These are phyloP conservation scores for Talaromyces sp. DNA, from an alignment of 2,329 filamentous ascomycete species.

Conservation along the genomic window DNA sequence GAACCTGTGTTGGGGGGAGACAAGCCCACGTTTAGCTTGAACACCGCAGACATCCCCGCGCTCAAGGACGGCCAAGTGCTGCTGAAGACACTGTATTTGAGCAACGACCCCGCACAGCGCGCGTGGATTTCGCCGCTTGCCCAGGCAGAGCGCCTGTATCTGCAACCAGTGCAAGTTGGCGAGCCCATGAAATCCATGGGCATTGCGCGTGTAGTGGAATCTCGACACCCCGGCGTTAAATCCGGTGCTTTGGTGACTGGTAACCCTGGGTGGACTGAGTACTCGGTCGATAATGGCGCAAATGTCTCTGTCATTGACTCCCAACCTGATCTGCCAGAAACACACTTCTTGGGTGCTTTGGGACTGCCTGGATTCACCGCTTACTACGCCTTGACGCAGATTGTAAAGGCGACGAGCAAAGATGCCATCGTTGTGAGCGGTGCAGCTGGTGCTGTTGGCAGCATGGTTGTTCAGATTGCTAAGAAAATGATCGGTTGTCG, in stretches of 20 bases:
- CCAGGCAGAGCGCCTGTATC: not conserved
- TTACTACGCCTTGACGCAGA: slow-evolving; percentile 10
- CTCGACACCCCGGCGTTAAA: not conserved
- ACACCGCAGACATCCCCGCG: not conserved
- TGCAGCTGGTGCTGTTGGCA: slow-evolving; percentile 11
- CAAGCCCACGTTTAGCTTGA: not conserved
- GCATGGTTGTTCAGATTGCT: slow-evolving; percentile 11
- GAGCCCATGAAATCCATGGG: not conserved
- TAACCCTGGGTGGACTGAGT: not conserved
- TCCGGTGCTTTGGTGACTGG: not conserved
- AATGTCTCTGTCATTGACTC: not conserved
- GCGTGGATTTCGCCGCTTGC: not conserved
- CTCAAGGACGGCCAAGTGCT: not conserved
- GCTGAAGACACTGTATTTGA: not conserved
- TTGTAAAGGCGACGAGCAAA: not conserved
- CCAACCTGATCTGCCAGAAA: not conserved
- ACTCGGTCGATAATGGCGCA: not conserved
- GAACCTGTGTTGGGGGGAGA: not conserved
- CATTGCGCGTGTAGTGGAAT: not conserved
- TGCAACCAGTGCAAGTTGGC: not conserved
- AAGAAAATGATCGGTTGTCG: slow-evolving; percentile 7
- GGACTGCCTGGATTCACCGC: slow-evolving; percentile 11
- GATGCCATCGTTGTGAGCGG: slow-evolving; percentile 11
- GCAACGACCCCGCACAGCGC: slow-evolving; percentile 1
- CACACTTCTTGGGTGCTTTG: slow-evolving; percentile 7